A percentile compares a stretch with the other conserved stretches of the same genome.
Evolutionary conservation across 805 yeast genomes (phyloP).

Genomic region (Candida dendrica): DNA sequence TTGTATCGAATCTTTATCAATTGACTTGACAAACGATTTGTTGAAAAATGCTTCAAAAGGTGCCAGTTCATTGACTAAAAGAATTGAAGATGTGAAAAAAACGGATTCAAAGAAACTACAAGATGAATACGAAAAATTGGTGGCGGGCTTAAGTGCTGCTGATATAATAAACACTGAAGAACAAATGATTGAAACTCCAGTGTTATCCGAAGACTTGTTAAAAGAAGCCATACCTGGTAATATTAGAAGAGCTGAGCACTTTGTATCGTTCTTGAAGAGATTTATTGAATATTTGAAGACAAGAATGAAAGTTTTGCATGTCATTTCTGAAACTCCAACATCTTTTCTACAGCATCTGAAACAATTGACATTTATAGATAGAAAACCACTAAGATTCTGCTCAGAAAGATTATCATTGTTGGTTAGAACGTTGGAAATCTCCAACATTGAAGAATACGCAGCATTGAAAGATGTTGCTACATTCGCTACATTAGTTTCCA

Average conservation of each 20-base stretch:
- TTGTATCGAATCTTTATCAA: slow-evolving; percentile 89
- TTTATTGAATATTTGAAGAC: slow-evolving; percentile 92
- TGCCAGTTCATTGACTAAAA: slow-evolving; percentile 68
- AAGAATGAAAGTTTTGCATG: slow-evolving; percentile 95
- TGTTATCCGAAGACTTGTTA: slow-evolving; percentile 73
- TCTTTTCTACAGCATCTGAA: slow-evolving; percentile 90
- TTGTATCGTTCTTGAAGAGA: slow-evolving; percentile 85
- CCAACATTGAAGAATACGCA: slow-evolving; percentile 84
- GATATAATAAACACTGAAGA: slow-evolving; percentile 63
- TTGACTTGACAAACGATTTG: slow-evolving; percentile 88
- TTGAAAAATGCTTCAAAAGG: slow-evolving; percentile 83
- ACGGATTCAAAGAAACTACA: slow-evolving; percentile 80
- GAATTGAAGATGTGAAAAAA: slow-evolving; percentile 77
- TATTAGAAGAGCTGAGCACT: slow-evolving; percentile 94
- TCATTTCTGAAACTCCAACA: slow-evolving; percentile 94
- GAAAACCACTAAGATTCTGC: slow-evolving; percentile 86
- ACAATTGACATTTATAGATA: slow-evolving; percentile 86
- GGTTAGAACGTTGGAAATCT: slow-evolving; percentile 82
- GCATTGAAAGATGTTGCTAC: slow-evolving; percentile 95
- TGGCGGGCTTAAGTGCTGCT: slow-evolving; percentile 79
- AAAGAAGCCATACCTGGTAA: slow-evolving; percentile 97
- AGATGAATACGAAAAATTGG: slow-evolving; percentile 85
- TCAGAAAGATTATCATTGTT: slow-evolving; percentile 84
- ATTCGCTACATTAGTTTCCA: slow-evolving; percentile 91
- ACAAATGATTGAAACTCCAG: slow-evolving; percentile 79